These are phyloP conservation scores for Pythium aquatile DNA, from an alignment of 352 stramenopile genomes.

Conservation along the genomic window DNA sequence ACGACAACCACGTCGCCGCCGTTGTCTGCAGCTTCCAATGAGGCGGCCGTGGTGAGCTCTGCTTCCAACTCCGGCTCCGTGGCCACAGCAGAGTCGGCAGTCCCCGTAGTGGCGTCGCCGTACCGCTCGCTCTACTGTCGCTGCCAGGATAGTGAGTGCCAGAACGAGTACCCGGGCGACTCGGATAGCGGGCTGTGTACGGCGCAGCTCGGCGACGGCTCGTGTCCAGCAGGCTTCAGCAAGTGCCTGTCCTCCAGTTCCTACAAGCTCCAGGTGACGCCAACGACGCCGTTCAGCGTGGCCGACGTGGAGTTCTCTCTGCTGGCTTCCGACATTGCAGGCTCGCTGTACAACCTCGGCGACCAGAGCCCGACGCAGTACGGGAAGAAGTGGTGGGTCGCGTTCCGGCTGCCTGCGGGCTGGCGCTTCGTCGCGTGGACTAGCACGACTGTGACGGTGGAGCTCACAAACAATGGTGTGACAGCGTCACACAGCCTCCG, in stretches of 20 bases:
- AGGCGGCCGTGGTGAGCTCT: background rate
- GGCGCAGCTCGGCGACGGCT: constrained; percentile 40
- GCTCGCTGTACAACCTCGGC: constrained; percentile 67
- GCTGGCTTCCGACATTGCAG: constrained; percentile 68
- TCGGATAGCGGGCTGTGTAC: constrained; percentile 39
- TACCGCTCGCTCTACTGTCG: constrained; percentile 72
- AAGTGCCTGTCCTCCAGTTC: constrained; percentile 53
- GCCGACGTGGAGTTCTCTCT: constrained; percentile 66
- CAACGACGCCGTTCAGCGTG: constrained; percentile 61
- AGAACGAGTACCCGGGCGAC: constrained; percentile 59
- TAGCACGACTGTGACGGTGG: constrained; percentile 53
- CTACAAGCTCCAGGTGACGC: constrained; percentile 66
- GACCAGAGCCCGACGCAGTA: constrained; percentile 43
- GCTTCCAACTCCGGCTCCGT: constrained; percentile 9
- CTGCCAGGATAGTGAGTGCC: constrained; percentile 64
- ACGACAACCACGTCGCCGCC: background rate
- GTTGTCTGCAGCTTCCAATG: background rate
- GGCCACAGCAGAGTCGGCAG: background rate
- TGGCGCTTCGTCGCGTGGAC: constrained; percentile 76
- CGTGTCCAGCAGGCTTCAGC: constrained; percentile 58
- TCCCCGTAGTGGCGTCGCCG: constrained; percentile 24
- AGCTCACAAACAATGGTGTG: constrained; percentile 22
- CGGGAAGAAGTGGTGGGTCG: constrained; percentile 71
- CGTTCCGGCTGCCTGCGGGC: constrained; percentile 51
- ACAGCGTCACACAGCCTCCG: constrained; percentile 15